Conservation (phyloP, 108 stramenopile genomes). For the Mediolabrus comicus region DNA sequence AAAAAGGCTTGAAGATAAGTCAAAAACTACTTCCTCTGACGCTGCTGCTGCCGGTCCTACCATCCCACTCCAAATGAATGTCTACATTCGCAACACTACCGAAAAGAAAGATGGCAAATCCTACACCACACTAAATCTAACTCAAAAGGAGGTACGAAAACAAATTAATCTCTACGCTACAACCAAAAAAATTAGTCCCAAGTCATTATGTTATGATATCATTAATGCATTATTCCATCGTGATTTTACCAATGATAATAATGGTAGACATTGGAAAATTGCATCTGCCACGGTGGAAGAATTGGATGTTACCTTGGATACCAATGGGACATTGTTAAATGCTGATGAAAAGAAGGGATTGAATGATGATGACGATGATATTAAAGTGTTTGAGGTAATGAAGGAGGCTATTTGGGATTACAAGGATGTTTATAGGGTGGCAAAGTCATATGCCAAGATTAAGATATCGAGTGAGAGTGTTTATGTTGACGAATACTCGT, state of each 20-base stretch:
- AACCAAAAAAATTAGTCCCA: constrained; percentile 1
- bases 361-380: no score
- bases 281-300: constrained; percentile 6
- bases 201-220: constrained; percentile 2
- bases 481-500: constrained; percentile 19
- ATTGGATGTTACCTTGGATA: background rate
- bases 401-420: constrained; percentile 9
- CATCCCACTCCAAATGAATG: background rate
- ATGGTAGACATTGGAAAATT: constrained; percentile 7
- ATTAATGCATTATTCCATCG: constrained; percentile 6
- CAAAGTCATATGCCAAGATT: constrained; percentile 3
- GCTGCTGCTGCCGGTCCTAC: background rate
- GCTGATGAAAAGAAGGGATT: background rate
- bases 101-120: background rate
- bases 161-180: background rate
- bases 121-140: constrained; percentile 1
- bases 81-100: constrained; percentile 1
- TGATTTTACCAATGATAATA: background rate
- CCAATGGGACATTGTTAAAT: background rate
- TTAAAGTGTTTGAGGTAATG: background rate
- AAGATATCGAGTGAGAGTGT: background rate
- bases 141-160: background rate
- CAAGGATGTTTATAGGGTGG: constrained; percentile 1
- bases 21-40: background rate
- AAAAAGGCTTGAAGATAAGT: background rate